Evolutionary conservation across 2,329 filamentous ascomycete genomes (phyloP).

Genomic region (Exutisphaerella laricina): DNA sequence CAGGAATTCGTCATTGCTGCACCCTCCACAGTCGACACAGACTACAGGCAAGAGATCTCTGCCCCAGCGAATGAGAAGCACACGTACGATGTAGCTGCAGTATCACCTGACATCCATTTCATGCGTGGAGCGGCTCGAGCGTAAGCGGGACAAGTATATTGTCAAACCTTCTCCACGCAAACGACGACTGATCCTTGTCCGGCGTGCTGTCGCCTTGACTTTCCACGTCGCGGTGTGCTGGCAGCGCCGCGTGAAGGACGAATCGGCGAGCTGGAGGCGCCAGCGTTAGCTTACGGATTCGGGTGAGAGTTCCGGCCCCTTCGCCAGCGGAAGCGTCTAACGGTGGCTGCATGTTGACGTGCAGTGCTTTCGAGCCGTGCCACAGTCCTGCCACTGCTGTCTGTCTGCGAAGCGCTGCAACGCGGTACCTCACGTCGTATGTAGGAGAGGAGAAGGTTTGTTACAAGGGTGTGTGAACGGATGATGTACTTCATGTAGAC

Average conservation of each 20-base stretch:
- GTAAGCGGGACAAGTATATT: constrained; percentile 3
- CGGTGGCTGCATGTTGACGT: no score
- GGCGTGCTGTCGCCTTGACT: no score
- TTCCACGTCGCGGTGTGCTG: constrained; percentile 8
- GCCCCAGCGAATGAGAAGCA: constrained; percentile 5
- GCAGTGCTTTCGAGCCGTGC: no score
- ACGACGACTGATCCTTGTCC: constrained; percentile 3
- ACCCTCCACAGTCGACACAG: constrained; percentile 5
- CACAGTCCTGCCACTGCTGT: no score
- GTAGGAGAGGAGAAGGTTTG: no score
- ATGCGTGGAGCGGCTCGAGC: constrained; percentile 10
- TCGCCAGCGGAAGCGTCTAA: neutral
- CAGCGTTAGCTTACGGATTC: neutral
- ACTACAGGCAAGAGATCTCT: no score
- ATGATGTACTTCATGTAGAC: no score
- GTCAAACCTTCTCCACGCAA: neutral
- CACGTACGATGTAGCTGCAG: neutral
- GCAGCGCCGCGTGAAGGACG: constrained; percentile 1
- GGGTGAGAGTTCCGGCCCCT: constrained; percentile 5
- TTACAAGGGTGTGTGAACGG: no score
- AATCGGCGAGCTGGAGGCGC: constrained; percentile 1
- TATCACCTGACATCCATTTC: constrained; percentile 3
- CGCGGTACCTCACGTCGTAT: no score
- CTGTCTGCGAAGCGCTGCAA: no score
- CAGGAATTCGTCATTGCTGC: constrained; percentile 9